Base-by-base conservation (phyloP, 345 rosid genomes). In the Orychophragmus violaceus region DNA sequence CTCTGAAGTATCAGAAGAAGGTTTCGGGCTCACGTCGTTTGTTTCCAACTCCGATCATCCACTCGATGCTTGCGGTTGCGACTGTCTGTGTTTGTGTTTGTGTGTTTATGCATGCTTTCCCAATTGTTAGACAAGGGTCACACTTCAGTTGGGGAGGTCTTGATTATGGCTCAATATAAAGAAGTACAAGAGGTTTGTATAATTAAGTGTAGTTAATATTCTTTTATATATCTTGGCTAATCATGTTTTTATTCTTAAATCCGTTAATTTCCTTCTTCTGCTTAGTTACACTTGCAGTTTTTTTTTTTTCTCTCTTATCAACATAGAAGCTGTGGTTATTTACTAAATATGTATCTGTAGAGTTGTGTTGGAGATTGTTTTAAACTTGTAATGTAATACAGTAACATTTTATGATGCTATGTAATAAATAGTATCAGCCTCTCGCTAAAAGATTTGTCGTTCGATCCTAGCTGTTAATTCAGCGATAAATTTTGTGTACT, bases 51-150 rank as follows among this genome's bases (percentile, higher is more conserved):
- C 91, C 94, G 1, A 85, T 80, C 49, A 68, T 87, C 19, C 88
- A 88, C 65, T 87, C 96, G 0, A 81, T 91, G 91, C 85, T 91
- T 19, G 83, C 92, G 19, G 78, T 88, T 71, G 97, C 94, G 0
- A 91, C 96, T 0, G 96, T 91, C 36, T 91, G 97, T 24, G 96
- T 88, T 45, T 91, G 97, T 25, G 97, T 91, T 18, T 91, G 97
- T 68, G 76, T 91, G 32, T 87, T 87, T 68, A 46, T 85, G 77
- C 86, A 94, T 6, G 89, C 89, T 4, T 74, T 78, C 18, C 95
- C 95, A 0, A 65, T 79, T 7, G 78, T 86, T 16, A 85, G 96
- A 41, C 61, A 60, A 30, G 79, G 74, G 30, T 79, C 85, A 35
- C 97, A 86, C 29, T 91, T 91, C 58, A 85, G 84, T 69, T 91